Evolutionary conservation across 2,329 filamentous ascomycete genomes (phyloP).

Genomic region (Alternaria hordeiaustralica): DNA sequence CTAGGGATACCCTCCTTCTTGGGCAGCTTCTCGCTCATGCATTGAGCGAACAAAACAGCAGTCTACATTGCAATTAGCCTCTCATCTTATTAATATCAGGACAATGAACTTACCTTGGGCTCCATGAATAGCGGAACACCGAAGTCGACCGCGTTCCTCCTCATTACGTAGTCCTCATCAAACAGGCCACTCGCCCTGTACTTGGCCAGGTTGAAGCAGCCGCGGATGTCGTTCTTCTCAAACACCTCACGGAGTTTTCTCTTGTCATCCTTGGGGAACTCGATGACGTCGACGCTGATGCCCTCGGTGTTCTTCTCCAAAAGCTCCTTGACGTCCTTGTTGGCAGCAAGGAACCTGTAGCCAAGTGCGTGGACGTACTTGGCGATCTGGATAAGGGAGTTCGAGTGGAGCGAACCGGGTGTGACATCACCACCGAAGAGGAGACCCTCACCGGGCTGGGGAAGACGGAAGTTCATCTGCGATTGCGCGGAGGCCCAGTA

Average conservation of each 20-base stretch:
- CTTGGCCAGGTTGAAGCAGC: slow-evolving; percentile 93
- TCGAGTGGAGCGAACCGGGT: slow-evolving; percentile 54
- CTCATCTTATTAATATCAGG: neutral
- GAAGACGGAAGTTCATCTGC: slow-evolving; percentile 99
- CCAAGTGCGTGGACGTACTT: slow-evolving; percentile 87
- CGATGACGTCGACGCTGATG: slow-evolving; percentile 83
- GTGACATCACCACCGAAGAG: slow-evolving; percentile 86
- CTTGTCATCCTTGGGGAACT: slow-evolving; percentile 97
- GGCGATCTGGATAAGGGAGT: slow-evolving; percentile 77
- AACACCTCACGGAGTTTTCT: slow-evolving; percentile 92
- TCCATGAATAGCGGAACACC: slow-evolving; percentile 98
- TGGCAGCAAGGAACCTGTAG: slow-evolving; percentile 93
- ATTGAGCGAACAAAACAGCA: slow-evolving; percentile 92
- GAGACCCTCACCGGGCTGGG: slow-evolving; percentile 91
- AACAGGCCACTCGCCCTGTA: slow-evolving; percentile 80
- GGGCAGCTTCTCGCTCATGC: slow-evolving; percentile 96
- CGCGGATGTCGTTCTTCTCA: slow-evolving; percentile 93
- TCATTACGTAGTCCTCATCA: slow-evolving; percentile 98
- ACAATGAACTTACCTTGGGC: slow-evolving; percentile 74
- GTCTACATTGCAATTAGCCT: slow-evolving; percentile 65
- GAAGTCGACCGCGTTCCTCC: slow-evolving; percentile 97
- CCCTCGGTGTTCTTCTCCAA: slow-evolving; percentile 75
- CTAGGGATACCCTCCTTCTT: slow-evolving; percentile 84
- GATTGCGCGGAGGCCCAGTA: slow-evolving; percentile 98
- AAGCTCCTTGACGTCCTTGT: slow-evolving; percentile 79